phyloP scores from a whole-genome alignment of 2,329 filamentous ascomycete genomes.

The Colletotrichum agaves region DNA sequence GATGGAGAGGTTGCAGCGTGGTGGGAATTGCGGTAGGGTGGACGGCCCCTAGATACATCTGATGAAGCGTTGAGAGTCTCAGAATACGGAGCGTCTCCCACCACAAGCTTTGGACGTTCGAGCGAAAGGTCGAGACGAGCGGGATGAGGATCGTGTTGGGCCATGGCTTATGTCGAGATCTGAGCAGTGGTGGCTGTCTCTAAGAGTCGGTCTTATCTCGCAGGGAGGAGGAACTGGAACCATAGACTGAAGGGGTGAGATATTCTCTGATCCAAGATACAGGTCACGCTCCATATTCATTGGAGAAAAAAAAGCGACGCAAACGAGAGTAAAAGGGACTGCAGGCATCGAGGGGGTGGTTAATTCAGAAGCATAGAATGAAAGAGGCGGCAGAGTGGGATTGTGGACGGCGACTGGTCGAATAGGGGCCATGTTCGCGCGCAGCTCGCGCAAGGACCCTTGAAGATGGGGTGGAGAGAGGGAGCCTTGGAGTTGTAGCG shows the following conservation, averaged over 20 bases:
- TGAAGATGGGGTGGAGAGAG: slow-evolving; percentile 19
- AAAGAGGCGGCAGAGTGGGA: slow-evolving; percentile 30
- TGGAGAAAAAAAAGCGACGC: slow-evolving; percentile 19
- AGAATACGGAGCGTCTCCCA: slow-evolving; percentile 35
- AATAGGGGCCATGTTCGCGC: slow-evolving; percentile 35
- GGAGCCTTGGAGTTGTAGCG: slow-evolving; percentile 1
- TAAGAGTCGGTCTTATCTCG: slow-evolving; percentile 32
- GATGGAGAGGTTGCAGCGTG: slow-evolving; percentile 39
- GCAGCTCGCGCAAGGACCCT: slow-evolving; percentile 26
- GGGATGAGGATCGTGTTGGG: slow-evolving; percentile 33
- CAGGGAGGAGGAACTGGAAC: slow-evolving; percentile 16
- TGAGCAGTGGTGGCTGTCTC: slow-evolving; percentile 36
- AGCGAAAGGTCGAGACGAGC: slow-evolving; percentile 30
- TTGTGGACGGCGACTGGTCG: slow-evolving; percentile 33
- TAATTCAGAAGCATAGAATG: slow-evolving; percentile 25
- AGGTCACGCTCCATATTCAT: slow-evolving; percentile 35
- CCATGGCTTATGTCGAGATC: slow-evolving; percentile 35
- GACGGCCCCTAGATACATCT: slow-evolving; percentile 28
- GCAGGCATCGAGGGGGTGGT: slow-evolving; percentile 18
- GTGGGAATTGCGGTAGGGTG: slow-evolving; percentile 34
- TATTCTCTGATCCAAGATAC: slow-evolving; percentile 10
- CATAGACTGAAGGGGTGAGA: slow-evolving; percentile 18
- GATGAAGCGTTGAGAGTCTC: slow-evolving; percentile 39
- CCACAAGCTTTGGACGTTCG: slow-evolving; percentile 30
- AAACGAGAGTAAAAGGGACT: slow-evolving; percentile 35